Conservation (phyloP, 2,329 filamentous ascomycete species). For the Aspergillus unguis region DNA sequence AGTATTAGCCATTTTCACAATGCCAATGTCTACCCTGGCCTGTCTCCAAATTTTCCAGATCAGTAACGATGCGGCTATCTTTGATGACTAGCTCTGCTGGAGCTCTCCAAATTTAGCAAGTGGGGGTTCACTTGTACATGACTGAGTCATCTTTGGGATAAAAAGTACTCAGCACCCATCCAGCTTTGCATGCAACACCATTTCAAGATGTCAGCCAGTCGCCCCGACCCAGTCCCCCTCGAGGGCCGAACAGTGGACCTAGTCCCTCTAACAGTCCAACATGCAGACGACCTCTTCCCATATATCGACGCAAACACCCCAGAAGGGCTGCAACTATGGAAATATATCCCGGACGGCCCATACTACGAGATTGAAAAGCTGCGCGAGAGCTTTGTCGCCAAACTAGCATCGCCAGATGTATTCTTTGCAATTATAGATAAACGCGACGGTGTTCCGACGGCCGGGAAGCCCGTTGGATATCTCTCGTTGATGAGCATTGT, state of each 20-base stretch:
- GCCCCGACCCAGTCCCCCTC: slow-evolving; percentile 7
- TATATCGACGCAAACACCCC: slow-evolving; percentile 9
- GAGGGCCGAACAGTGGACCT: slow-evolving; percentile 28
- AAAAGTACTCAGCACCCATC: no score
- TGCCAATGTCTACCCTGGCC: no score
- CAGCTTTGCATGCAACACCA: no score
- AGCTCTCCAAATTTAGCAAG: no score
- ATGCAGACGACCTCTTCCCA: slow-evolving; percentile 32
- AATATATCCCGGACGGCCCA: slow-evolving; percentile 42
- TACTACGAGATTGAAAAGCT: slow-evolving; percentile 32
- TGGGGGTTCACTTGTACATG: no score
- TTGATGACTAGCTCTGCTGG: no score
- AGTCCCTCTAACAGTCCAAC: slow-evolving; percentile 24
- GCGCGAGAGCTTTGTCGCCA: slow-evolving; percentile 16
- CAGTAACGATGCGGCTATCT: no score
- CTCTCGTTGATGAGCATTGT: slow-evolving; percentile 47
- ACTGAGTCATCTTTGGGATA: no score
- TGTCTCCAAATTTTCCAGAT: no score
- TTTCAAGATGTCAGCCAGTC: background rate
- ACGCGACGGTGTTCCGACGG: slow-evolving; percentile 19
- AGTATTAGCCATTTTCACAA: no score
- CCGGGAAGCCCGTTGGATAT: slow-evolving; percentile 43
- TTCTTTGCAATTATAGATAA: slow-evolving; percentile 47
- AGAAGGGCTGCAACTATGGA: slow-evolving; percentile 32
- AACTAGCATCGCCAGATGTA: slow-evolving; percentile 32